Evolutionary conservation across 208 protist genomes (phyloP).

Genomic region (Phytomonas sp.): DNA sequence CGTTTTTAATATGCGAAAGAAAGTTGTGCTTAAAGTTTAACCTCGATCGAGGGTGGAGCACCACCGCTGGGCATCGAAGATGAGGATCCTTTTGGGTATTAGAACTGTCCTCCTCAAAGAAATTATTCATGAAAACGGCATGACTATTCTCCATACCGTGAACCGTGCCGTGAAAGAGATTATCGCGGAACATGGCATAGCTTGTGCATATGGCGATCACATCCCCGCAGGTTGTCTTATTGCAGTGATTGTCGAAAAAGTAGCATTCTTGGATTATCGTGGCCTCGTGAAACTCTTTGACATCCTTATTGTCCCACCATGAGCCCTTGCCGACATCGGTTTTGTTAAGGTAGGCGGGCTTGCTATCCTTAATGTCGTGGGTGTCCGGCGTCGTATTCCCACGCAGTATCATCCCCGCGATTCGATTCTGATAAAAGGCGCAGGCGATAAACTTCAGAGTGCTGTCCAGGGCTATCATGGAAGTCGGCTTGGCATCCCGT

Average conservation of each 20-base stretch:
- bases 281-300: slow-evolving; percentile 9
- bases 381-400: background rate
- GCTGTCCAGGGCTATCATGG: slow-evolving; percentile 5
- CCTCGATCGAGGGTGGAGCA: background rate
- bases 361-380: background rate
- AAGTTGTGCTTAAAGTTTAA: background rate
- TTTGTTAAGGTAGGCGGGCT: background rate
- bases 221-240: slow-evolving; percentile 33
- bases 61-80: background rate
- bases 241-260: slow-evolving; percentile 40
- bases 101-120: slow-evolving; percentile 15
- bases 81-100: background rate
- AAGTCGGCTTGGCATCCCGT: slow-evolving; percentile 17
- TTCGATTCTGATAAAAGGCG: slow-evolving; percentile 20
- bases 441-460: slow-evolving; percentile 22
- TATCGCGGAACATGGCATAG: slow-evolving; percentile 45
- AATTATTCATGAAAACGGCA: slow-evolving; percentile 46
- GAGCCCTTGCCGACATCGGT: background rate
- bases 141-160: slow-evolving; percentile 35
- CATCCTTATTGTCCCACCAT: background rate
- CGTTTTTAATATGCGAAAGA: slow-evolving; percentile 19
- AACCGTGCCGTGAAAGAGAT: slow-evolving; percentile 63
- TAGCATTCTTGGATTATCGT: slow-evolving; percentile 49
- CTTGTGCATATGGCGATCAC: slow-evolving; percentile 44
- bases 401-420: slow-evolving; percentile 55